These are phyloP conservation scores for Lipomyces spencermartinsiae DNA, from an alignment of 805 yeast genomes.

Conservation along the genomic window DNA sequence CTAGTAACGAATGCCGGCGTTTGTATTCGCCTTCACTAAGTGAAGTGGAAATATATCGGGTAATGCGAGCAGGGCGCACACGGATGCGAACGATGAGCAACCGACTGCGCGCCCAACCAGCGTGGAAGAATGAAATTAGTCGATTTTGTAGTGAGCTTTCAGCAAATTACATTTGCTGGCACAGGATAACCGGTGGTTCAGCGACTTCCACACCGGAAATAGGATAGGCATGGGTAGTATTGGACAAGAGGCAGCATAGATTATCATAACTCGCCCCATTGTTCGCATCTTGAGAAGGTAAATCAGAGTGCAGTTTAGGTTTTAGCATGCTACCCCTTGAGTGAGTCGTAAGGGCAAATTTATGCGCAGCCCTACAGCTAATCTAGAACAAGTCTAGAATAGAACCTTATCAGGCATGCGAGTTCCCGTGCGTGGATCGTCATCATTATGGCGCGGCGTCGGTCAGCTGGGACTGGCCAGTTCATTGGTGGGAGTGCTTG, in stretches of 20 bases:
- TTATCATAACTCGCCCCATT: no score
- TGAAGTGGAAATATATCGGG: background rate
- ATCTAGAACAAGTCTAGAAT: background rate
- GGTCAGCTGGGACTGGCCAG: background rate
- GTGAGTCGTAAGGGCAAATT: background rate
- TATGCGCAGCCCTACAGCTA: background rate
- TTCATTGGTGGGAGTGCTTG: background rate
- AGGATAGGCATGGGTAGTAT: background rate
- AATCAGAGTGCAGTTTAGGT: slow-evolving; percentile 1
- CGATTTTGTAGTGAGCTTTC: background rate
- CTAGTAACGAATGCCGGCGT: background rate
- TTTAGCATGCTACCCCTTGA: background rate
- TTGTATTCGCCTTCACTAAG: background rate
- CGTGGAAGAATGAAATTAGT: slow-evolving; percentile 6
- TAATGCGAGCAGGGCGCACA: slow-evolving; percentile 1
- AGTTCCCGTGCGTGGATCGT: background rate
- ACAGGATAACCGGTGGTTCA: background rate
- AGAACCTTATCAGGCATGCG: background rate
- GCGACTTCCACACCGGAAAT: background rate
- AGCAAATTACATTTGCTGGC: background rate
- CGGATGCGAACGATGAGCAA: slow-evolving; percentile 3
- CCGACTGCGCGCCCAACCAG: slow-evolving; percentile 31
- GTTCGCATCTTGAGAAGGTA: background rate
- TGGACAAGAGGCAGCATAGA: background rate
- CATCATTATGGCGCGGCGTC: background rate